Conservation (phyloP, 2,329 filamentous ascomycete genomes). For the Fusarium vanettenii region DNA sequence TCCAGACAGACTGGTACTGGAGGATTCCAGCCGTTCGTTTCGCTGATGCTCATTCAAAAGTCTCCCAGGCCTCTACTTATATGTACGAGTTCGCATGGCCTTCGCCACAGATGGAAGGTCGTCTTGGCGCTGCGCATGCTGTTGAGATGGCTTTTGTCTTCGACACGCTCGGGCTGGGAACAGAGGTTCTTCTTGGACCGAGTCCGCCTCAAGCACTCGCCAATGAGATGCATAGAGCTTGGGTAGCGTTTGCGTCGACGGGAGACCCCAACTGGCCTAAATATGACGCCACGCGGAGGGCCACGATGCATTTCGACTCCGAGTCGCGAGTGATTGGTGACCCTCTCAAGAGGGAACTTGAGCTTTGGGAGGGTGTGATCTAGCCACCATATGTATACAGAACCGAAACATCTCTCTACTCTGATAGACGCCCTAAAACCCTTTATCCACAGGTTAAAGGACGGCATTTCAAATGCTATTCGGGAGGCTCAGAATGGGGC, state of each 20-base stretch:
- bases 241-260: background rate
- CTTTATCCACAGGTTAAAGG: too few species aligned
- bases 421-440: too few species aligned
- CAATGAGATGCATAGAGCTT: background rate
- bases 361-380: background rate
- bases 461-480: too few species aligned
- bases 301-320: background rate
- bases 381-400: background rate
- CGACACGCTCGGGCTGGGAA: background rate
- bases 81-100: background rate
- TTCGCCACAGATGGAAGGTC: background rate
- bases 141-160: background rate
- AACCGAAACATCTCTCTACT: too few species aligned
- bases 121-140: background rate
- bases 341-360: background rate
- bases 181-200: background rate
- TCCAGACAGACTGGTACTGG: background rate
- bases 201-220: background rate
- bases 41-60: background rate
- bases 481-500: too few species aligned
- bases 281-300: background rate
- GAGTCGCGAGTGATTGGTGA: background rate
- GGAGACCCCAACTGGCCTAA: background rate
- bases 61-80: background rate
- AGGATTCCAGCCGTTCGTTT: background rate